Evolutionary conservation across 192 early-diverging fungal genomes (phyloP), one percentile per base, ranked within the genome.

Genomic region (Backusella parvicylindrica): DNA sequence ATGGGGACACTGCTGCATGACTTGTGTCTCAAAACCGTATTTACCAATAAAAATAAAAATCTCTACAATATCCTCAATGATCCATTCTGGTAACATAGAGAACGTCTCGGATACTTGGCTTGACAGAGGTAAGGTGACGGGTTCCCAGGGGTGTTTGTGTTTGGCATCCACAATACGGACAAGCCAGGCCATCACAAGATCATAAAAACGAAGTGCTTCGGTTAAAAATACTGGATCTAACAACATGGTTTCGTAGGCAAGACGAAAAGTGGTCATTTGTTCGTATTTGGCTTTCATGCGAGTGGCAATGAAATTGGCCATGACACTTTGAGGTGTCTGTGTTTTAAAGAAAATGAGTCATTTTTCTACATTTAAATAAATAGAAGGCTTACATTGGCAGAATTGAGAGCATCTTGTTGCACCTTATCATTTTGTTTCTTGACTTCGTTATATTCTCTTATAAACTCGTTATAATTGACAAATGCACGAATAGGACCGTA

Each of bases 141-240:
- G 33, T 5, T 66, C 74, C 64, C 73, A 77, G n/a, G 87, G 87
- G 69, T 90, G 82, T n/a, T 77, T 40, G 18, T 74, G 73, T 3
- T 79, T 80, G 15, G 82, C 84, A 73, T 94, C 93, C 0, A 92
- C 86, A 50, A 92, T 85, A 30, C 94, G 89, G 26, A 99, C 76
- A 63, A 97, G 71, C 89, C 94, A 97, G 35, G 91, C 88, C 91
- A 98, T 97, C 9, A 89, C 90, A n/a, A 98, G 80, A 66, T 94
- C 91, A 72, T 95, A 97, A 72, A 98, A 99, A 49, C 89, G 84
- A 73, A 95, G 77, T 0, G 85, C 84, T 49, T 87, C 84, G 8
- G 81, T 83, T 35, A 99, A 76, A 9, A 89, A 83, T n/a, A 82
- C 81, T 5, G 88, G 89, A 75, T 98, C 94, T 67, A 95, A 76